These are phyloP conservation scores for Candida coquimbonensis DNA, from an alignment of 805 yeast species.

Conservation along the genomic window DNA sequence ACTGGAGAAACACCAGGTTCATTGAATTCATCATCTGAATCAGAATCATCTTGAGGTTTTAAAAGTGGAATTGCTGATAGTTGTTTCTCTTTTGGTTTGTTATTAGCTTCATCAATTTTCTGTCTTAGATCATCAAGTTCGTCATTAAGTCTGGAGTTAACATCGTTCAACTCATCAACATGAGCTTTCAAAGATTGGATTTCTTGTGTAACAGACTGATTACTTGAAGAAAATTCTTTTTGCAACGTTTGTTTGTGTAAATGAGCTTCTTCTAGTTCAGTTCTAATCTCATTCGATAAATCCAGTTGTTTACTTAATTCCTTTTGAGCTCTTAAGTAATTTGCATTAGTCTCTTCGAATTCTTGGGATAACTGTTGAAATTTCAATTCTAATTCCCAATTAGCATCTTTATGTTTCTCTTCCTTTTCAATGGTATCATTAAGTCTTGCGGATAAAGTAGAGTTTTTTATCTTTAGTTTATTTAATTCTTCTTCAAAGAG, in stretches of 20 bases:
- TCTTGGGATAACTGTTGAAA: slow-evolving; percentile 30
- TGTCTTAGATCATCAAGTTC: slow-evolving; percentile 26
- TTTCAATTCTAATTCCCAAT: slow-evolving; percentile 59
- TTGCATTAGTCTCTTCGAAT: slow-evolving; percentile 33
- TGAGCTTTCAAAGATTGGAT: slow-evolving; percentile 41
- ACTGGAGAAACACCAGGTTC: slow-evolving; percentile 32
- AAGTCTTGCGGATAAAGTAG: slow-evolving; percentile 16
- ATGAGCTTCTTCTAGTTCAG: slow-evolving; percentile 42
- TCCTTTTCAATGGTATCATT: slow-evolving; percentile 30
- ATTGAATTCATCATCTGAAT: slow-evolving; percentile 31
- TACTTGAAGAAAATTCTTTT: slow-evolving; percentile 31
- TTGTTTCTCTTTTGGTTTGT: slow-evolving; percentile 12
- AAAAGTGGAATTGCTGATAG: slow-evolving; percentile 17
- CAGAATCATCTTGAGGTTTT: slow-evolving; percentile 20
- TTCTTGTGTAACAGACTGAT: slow-evolving; percentile 33
- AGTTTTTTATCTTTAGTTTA: slow-evolving; percentile 18
- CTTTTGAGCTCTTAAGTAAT: slow-evolving; percentile 31
- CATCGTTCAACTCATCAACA: slow-evolving; percentile 59
- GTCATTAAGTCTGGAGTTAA: slow-evolving; percentile 51
- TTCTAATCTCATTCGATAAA: slow-evolving; percentile 30
- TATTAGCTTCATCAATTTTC: slow-evolving; percentile 13
- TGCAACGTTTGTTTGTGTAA: slow-evolving; percentile 33
- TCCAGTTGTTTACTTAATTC: slow-evolving; percentile 36
- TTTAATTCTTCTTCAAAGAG: slow-evolving; percentile 37
- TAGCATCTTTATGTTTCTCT: slow-evolving; percentile 46